A percentile compares a stretch with the other conserved stretches of the same genome.
phyloP scores from a whole-genome alignment of 225 moss, liverwort and hornwort species.

The Straminergon stramineum region DNA sequence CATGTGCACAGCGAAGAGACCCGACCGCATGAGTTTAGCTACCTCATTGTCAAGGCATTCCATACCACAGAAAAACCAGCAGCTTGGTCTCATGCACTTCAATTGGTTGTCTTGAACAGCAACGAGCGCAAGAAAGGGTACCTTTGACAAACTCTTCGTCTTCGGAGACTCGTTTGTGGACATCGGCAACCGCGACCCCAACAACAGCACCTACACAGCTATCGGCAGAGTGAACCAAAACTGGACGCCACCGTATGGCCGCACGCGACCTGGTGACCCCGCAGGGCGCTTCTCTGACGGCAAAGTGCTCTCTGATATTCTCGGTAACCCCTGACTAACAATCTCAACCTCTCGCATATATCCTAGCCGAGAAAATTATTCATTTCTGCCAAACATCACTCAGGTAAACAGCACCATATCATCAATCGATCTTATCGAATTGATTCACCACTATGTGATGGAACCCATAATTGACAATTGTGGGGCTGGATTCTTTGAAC shows the following conservation, averaged over 20 bases:
- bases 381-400: neutral
- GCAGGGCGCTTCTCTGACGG: conserved; percentile 41
- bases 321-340: conserved; percentile 15
- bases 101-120: neutral
- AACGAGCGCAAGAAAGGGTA: neutral
- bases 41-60: neutral
- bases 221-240: conserved; percentile 24
- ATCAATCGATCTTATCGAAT: neutral
- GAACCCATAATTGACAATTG: neutral
- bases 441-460: neutral
- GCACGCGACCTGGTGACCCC: conserved; percentile 21
- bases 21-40: neutral
- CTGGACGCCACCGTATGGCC: conserved; percentile 34
- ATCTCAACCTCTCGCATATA: neutral
- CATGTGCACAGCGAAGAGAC: neutral
- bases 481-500: neutral
- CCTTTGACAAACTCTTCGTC: conserved; percentile 27
- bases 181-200: conserved; percentile 34
- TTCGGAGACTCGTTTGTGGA: conserved; percentile 60
- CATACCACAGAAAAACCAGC: neutral
- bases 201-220: neutral
- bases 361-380: neutral
- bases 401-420: neutral
- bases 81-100: neutral
- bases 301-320: conserved; percentile 32